These are phyloP conservation scores for Fusarium torulosum DNA, from an alignment of 2,329 filamentous ascomycete species.

Conservation along the genomic window DNA sequence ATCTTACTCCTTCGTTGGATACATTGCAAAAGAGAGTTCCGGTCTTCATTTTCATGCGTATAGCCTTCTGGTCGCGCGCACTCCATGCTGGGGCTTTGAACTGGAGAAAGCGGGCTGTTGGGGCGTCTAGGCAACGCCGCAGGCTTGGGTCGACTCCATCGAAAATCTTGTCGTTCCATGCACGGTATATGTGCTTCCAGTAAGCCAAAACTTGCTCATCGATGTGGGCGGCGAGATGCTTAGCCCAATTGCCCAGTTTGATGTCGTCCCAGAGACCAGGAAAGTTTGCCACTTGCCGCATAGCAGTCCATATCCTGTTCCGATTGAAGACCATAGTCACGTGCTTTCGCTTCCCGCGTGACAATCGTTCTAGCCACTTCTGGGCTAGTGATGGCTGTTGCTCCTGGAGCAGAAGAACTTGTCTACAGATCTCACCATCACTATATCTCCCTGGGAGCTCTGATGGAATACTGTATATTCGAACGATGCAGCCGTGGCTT, in stretches of 20 bases:
- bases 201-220: not conserved
- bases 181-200: not conserved
- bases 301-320: not conserved
- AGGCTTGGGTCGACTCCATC: not conserved
- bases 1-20: not conserved
- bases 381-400: not conserved
- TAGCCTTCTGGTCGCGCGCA: not conserved
- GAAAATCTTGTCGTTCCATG: not conserved
- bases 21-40: constrained; percentile 12
- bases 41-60: not conserved
- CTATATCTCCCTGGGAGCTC: constrained; percentile 8
- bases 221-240: constrained; percentile 12
- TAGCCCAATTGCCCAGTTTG: constrained; percentile 14
- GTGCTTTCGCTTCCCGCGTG: constrained; percentile 7
- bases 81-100: constrained; percentile 8
- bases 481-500: constrained; percentile 1
- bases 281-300: constrained; percentile 4
- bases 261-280: constrained; percentile 10
- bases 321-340: not conserved
- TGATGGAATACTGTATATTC: constrained; percentile 10
- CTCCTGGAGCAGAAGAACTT: not conserved
- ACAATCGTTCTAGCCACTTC: constrained; percentile 11
- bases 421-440: constrained; percentile 15
- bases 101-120: not conserved
- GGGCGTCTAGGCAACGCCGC: not conserved